Evolutionary conservation across 2,329 filamentous ascomycete species (phyloP), one percentile per base, ranked within the genome.

Genomic region (Beauveria sp.): DNA sequence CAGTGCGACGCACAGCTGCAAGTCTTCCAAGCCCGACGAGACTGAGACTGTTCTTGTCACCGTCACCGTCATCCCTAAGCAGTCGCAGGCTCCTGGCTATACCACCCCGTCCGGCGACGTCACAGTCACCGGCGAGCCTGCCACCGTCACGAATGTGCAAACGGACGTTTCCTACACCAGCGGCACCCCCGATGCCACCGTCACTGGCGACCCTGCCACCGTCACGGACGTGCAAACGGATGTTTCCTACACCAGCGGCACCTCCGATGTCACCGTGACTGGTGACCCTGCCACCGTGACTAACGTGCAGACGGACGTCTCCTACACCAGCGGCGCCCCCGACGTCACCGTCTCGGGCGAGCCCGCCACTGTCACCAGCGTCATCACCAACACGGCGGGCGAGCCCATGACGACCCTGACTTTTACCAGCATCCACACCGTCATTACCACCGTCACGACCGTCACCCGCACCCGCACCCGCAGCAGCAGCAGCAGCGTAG

Each of bases 201-300:
- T 70, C 9, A 67, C 66, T 16, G 66, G 65, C 6, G 63, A 65
- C 2, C 62, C 67, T 18, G 65, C 66, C 9, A 69, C 67, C 16
- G 61, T 70, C 58, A 73, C 71, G 4, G 56, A 69, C 40, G 56
- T 66, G 5, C 67, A 68, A 28, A 64, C 68, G 20, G 66, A 69
- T 57, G 64, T 62, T 40, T 68, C 64, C 26, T 45, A 68, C 48
- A 74, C 72, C 7, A 65, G 65, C 18, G 69, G 69, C 2, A 67
- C 70, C 10, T 70, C 72, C 6, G 72, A 74, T 49, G 66, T 69
- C 56, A 74, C 72, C 3, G 59, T 74, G 46, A 68, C 70, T 6
- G 58, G 40, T 2, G 50, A n/a, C 8, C 51, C 60, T 7, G 18
- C 45, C 28, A 61, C 60, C 50, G 22, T 55, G 20, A 61, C 60